Conservation (phyloP, 805 yeast species). For the Yarrowia sp. region DNA sequence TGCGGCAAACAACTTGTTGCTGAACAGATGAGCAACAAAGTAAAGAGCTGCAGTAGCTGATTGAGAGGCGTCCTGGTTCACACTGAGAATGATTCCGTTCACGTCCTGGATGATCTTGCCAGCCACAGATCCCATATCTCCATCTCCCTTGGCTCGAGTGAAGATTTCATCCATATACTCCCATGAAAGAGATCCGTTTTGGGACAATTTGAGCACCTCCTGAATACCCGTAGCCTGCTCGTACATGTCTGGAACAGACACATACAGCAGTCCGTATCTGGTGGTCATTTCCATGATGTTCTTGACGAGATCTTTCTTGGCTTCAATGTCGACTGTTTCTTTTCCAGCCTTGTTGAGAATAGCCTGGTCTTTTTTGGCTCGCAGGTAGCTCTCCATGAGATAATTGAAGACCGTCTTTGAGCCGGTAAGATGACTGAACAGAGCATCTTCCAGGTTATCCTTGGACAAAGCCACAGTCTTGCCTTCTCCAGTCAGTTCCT, state of each 20-base stretch:
- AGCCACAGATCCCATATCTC: neutral
- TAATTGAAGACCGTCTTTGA: neutral
- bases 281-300: neutral
- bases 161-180: constrained; percentile 14
- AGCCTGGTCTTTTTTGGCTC: constrained; percentile 3
- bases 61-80: constrained; percentile 2
- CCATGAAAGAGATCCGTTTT: constrained; percentile 12
- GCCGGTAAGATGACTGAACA: constrained; percentile 9
- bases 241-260: constrained; percentile 23
- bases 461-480: neutral
- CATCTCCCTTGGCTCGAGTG: neutral
- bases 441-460: neutral
- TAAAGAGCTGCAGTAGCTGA: constrained; percentile 46
- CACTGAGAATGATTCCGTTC: neutral
- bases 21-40: constrained; percentile 53
- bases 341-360: constrained; percentile 3
- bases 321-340: neutral
- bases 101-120: constrained; percentile 5
- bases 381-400: constrained; percentile 10
- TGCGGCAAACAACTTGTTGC: constrained; percentile 60
- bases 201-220: constrained; percentile 5
- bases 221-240: neutral
- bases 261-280: neutral
- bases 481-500: neutral
- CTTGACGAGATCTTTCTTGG: neutral